phyloP scores from a whole-genome alignment of 78 protist genomes.

The Planoprotostelium fungivorum region DNA sequence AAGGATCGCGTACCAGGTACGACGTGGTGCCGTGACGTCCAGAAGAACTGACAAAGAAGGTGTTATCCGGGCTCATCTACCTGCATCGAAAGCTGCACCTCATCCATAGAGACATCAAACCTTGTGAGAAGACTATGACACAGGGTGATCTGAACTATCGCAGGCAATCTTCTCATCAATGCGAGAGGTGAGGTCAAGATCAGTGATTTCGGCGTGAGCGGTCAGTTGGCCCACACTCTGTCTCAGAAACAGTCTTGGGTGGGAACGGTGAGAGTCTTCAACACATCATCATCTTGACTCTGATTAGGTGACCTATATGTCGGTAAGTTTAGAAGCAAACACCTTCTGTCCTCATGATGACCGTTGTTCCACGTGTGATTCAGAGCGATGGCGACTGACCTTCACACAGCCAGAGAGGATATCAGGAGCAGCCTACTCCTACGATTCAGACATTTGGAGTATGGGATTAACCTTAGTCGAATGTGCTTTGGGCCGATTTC shows the following conservation, averaged over 20 bases:
- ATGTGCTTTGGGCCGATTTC: constrained; percentile 66
- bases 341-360: neutral
- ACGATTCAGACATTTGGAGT: constrained; percentile 71
- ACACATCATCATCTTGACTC: neutral
- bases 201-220: constrained; percentile 81
- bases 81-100: constrained; percentile 57
- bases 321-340: neutral
- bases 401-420: constrained; percentile 81
- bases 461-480: constrained; percentile 74
- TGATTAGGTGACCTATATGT: constrained; percentile 23
- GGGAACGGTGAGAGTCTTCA: constrained; percentile 68
- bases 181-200: constrained; percentile 60
- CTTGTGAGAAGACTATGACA: constrained; percentile 9
- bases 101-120: constrained; percentile 77
- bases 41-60: neutral
- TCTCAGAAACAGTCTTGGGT: constrained; percentile 72
- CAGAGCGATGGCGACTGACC: too few relatives aligned
- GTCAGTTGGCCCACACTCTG: constrained; percentile 53
- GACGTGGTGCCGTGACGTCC: neutral
- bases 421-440: constrained; percentile 60
- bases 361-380: neutral
- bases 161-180: constrained; percentile 54
- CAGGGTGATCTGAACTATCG: neutral
- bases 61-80: constrained; percentile 55
- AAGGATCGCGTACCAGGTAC: constrained; percentile 20